Base-by-base conservation (phyloP, 2,329 filamentous ascomycete genomes). In the Fusarium penzigii region DNA sequence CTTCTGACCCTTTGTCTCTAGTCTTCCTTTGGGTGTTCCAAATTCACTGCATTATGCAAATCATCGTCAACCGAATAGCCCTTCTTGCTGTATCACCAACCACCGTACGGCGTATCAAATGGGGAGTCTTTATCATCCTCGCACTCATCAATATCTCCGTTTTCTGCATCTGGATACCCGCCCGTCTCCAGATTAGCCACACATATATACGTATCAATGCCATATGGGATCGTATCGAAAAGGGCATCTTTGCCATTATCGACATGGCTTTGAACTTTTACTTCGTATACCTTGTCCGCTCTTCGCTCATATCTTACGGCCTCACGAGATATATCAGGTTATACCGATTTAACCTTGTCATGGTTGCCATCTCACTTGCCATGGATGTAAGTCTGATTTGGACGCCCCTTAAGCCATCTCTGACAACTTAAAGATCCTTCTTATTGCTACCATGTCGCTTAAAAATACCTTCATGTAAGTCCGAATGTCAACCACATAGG, bases 121-220 rank as follows among this genome's bases (percentile, higher is more conserved):
- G 74, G 72, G 67, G 68, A 1, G 71, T 74, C 11, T 69, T 77
- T 8, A 32, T 61, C 14, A 34, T 77, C 17, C 73, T 80, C 39
- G 72, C 70, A 5, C 42, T 65, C 3, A 73, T 81, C 56, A 81
- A 81, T 49, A 70, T 81, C 44, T 72, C 74, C 1, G 77, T 81
- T 9, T 78, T 76, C 51, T 73, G 69, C 42, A 77, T 81, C 43
- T 81, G 78, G 78, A 75, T 81, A 29, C 78, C 78, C 0, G 70
- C 75, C 11, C 72, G 76, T 3, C 66, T 78, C 14, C 69, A 75
- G 47, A 67, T 75, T 43, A 72, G 59, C 36, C 32, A 68, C 5
- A 68, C 55, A 3, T 79, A 71, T 42, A 68, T 77, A 39, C 51
- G 65, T 16, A 65, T 79, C 51, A 81, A 80, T 57, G 56, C 71